Conservation (phyloP, 192 early-diverging fungal species). For the Chytriomyces sp. region DNA sequence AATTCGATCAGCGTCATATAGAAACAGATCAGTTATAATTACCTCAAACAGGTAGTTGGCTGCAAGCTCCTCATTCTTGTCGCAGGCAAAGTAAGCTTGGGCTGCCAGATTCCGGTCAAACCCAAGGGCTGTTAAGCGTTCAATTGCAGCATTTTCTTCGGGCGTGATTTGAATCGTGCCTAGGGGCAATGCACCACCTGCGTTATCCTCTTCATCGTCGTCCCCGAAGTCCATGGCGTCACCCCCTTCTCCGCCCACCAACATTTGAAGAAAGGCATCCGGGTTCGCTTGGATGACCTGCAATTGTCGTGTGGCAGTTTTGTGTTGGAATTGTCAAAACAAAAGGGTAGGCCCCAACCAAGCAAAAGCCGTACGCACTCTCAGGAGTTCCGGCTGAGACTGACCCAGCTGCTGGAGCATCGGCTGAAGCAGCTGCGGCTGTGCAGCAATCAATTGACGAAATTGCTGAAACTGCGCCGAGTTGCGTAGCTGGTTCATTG, state of each 20-base stretch:
- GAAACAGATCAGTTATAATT: background rate
- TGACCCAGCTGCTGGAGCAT: constrained; percentile 81
- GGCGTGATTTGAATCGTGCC: constrained; percentile 82
- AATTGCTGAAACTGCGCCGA: constrained; percentile 91
- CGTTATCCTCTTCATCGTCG: constrained; percentile 61
- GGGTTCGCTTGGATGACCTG: constrained; percentile 74
- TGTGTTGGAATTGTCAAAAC: background rate
- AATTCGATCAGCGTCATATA: background rate
- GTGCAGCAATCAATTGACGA: constrained; percentile 79
- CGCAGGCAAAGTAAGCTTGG: constrained; percentile 95
- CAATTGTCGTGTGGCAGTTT: background rate
- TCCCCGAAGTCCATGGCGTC: constrained; percentile 49
- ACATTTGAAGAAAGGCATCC: constrained; percentile 75
- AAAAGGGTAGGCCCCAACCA: too few relatives aligned
- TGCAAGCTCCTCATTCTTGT: constrained; percentile 96
- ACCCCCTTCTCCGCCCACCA: constrained; percentile 47
- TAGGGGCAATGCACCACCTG: constrained; percentile 30
- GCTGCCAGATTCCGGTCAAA: constrained; percentile 81
- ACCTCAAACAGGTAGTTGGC: constrained; percentile 93
- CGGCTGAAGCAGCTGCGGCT: constrained; percentile 85
- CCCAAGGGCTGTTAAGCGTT: constrained; percentile 80
- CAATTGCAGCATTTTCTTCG: constrained; percentile 89
- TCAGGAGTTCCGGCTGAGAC: constrained; percentile 81
- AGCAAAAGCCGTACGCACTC: constrained; percentile 30
- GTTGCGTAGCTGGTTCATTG: constrained; percentile 59